Evolutionary conservation across 2,329 filamentous ascomycete species (phyloP), one percentile per base, ranked within the genome.

Genomic region (Fusarium dimerum): DNA sequence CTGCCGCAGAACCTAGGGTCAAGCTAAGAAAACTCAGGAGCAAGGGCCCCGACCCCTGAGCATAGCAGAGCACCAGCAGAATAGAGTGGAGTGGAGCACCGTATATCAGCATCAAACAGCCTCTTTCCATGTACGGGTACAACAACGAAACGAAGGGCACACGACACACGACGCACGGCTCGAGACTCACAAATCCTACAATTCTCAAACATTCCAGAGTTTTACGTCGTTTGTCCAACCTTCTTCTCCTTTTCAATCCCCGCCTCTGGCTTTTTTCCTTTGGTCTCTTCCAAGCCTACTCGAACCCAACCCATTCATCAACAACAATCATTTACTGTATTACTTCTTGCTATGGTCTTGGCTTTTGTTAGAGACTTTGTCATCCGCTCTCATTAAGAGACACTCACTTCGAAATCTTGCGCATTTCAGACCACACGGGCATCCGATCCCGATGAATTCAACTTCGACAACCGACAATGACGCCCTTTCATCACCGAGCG

Each of bases 371-470:
- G 54, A 40, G 44, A 40, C 56, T 55, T 51, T 48, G 45, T 51
- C 51, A 47, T 46, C 45, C 48, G 55, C 43, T 40, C 50, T 54
- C 44, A 47, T 45, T 59, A 55, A 46, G 52, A 50, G 56, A 36
- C 50, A 47, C 45, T 50, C 36, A n/a, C 40, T 44, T 36, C 47
- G 45, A 47, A 44, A 40, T 47, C 26, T 52, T 46, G 41, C 26
- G 36, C 32, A 48, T 43, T 15, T 45, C 49, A 56, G 52, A 48
- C 50, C 43, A 44, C 49, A 55, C 44, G 61, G 46, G 47, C 51
- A 52, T 39, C 45, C 55, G 48, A 52, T 63, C 58, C 49, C 60
- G 45, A 68, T 68, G 66, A 62, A 52, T 64, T 56, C 61, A 55
- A 56, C 61, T 56, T 52, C 59, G 56, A 55, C 59, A 48, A 50